Evolutionary conservation across 495 filamentous ascomycete genomes (phyloP).

Genomic region (Apiosordaria backusii): DNA sequence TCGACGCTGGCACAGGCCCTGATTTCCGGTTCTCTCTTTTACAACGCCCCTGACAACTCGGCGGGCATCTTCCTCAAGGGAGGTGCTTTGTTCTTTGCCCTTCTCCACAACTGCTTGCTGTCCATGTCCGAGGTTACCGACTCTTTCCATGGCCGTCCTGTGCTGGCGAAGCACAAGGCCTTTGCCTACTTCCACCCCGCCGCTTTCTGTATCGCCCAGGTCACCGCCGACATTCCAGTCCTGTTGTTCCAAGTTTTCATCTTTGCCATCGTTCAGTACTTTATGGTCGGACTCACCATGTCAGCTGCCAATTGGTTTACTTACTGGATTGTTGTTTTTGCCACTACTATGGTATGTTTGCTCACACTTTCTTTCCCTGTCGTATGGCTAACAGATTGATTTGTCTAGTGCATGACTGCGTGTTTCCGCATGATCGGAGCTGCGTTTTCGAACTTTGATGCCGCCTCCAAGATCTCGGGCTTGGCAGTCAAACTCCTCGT

Average conservation of each 20-base stretch:
- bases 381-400: background rate
- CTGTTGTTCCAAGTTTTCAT: conserved; percentile 65
- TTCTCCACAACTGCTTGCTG: conserved; percentile 76
- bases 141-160: conserved; percentile 67
- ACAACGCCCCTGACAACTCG: conserved; percentile 59
- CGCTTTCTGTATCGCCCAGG: conserved; percentile 72
- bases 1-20: conserved; percentile 61
- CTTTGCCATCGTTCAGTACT: conserved; percentile 75
- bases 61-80: conserved; percentile 53
- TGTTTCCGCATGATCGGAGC: conserved; percentile 74
- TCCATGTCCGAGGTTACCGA: conserved; percentile 73
- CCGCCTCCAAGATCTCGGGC: conserved; percentile 43
- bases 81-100: conserved; percentile 62
- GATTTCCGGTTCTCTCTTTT: conserved; percentile 74
- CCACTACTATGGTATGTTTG: conserved; percentile 53
- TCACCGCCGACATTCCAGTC: conserved; percentile 72
- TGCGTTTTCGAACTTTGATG: conserved; percentile 58
- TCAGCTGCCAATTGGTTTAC: conserved; percentile 81
- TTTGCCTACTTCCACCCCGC: conserved; percentile 79
- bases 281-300: conserved; percentile 62
- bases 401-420: conserved; percentile 36
- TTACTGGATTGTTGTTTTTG: conserved; percentile 55
- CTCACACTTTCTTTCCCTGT: conserved; percentile 52
- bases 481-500: conserved; percentile 64
- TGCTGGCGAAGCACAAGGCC: conserved; percentile 77